Percentiles rank a stretch among this genome's conserved stretches.
These are phyloP conservation scores for Alliaria petiolata DNA, from an alignment of 345 rosid genomes.

Conservation along the genomic window DNA sequence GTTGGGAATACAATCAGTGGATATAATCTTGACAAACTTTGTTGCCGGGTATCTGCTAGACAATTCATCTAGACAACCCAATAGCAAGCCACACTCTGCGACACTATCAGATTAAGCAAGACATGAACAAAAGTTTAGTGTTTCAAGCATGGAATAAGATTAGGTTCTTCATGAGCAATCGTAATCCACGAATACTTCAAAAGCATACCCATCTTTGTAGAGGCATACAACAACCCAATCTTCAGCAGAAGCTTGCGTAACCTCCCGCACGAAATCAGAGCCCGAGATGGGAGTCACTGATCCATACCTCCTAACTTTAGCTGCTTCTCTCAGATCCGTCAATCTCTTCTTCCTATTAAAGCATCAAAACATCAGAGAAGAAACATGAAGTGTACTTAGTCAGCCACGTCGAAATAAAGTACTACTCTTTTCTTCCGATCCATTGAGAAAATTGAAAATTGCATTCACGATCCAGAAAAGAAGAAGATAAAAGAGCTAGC, in stretches of 20 bases:
- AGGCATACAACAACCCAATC: slow-evolving; percentile 93
- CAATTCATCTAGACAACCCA: slow-evolving; percentile 82
- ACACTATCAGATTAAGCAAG: slow-evolving; percentile 36
- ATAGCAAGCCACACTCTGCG: slow-evolving; percentile 68
- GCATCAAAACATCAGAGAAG: slow-evolving; percentile 4
- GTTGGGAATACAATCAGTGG: slow-evolving; percentile 94
- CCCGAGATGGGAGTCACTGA: slow-evolving; percentile 85
- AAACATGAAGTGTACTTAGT: neutral
- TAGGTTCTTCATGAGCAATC: neutral
- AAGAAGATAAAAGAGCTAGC: neutral
- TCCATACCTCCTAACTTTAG: slow-evolving; percentile 63
- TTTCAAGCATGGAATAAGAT: neutral
- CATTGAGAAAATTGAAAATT: neutral
- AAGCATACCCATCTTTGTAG: slow-evolving; percentile 85
- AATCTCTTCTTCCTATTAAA: slow-evolving; percentile 82
- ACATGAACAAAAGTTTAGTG: neutral
- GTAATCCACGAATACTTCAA: neutral
- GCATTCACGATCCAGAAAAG: neutral
- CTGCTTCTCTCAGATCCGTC: slow-evolving; percentile 74
- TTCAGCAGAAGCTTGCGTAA: slow-evolving; percentile 87
- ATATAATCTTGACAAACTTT: slow-evolving; percentile 91
- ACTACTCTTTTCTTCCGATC: neutral
- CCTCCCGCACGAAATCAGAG: slow-evolving; percentile 86
- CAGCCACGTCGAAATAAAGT: neutral
- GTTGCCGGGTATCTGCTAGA: slow-evolving; percentile 82